Percentiles rank a stretch among this genome's conserved stretches.
Evolutionary conservation across 345 rosid genomes (phyloP).

Genomic region (Eutrema yunnanense): DNA sequence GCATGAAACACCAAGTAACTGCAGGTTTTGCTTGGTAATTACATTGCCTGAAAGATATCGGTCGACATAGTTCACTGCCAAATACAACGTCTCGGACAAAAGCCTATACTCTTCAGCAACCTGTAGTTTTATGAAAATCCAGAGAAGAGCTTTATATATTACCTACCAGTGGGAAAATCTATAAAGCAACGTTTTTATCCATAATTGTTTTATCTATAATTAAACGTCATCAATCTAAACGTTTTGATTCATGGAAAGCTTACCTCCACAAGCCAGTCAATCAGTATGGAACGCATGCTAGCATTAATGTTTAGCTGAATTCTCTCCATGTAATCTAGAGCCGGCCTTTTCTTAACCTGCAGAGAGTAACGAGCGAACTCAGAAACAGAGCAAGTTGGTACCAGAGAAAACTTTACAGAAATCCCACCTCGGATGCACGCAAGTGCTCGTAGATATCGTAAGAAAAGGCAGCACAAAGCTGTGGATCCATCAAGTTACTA

Average conservation of each 20-base stretch:
- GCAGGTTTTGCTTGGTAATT: conserved; percentile 73
- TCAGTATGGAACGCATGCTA: conserved; percentile 40
- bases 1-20: conserved; percentile 88
- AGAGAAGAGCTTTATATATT: background rate
- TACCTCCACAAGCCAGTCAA: conserved; percentile 59
- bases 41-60: conserved; percentile 86
- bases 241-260: background rate
- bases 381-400: conserved; percentile 7
- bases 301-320: conserved; percentile 37
- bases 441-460: conserved; percentile 35
- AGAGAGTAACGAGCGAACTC: background rate
- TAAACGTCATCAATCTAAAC: background rate
- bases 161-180: background rate
- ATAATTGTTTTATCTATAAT: background rate
- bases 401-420: background rate
- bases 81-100: conserved; percentile 73
- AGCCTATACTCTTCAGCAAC: conserved; percentile 97
- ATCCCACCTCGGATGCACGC: conserved; percentile 36
- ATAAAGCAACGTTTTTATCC: background rate
- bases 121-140: conserved; percentile 35
- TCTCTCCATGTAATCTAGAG: conserved; percentile 40
- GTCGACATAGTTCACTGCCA: conserved; percentile 83
- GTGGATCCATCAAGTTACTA: conserved; percentile 31
- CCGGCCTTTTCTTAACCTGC: conserved; percentile 38
- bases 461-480: conserved; percentile 34